Evolutionary conservation across 2,329 filamentous ascomycete species (phyloP).

Genomic region (Fusarium sp.): DNA sequence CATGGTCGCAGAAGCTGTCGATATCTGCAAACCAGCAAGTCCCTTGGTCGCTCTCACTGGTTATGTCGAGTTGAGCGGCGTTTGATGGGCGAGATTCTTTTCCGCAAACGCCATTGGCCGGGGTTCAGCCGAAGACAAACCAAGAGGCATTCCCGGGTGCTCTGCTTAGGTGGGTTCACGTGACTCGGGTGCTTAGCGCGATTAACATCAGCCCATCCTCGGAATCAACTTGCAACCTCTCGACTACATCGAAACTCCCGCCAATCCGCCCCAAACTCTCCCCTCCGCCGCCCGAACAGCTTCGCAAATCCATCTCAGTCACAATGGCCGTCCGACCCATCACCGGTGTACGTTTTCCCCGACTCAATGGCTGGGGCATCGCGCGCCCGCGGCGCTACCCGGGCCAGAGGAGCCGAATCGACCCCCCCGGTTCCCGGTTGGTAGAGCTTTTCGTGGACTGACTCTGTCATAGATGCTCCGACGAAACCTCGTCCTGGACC

Average conservation of each 20-base stretch:
- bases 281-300: constrained; percentile 36
- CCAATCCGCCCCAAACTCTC: constrained; percentile 36
- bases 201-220: constrained; percentile 52
- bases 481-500: constrained; percentile 68
- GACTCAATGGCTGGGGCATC: constrained; percentile 48
- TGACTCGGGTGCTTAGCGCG: constrained; percentile 46
- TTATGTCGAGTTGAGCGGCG: constrained; percentile 25
- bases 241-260: constrained; percentile 41
- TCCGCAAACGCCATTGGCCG: constrained; percentile 31
- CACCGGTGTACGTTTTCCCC: constrained; percentile 65
- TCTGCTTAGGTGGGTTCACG: constrained; percentile 13
- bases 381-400: constrained; percentile 12
- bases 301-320: constrained; percentile 44
- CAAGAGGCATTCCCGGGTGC: constrained; percentile 29
- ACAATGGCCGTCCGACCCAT: constrained; percentile 69
- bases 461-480: constrained; percentile 66
- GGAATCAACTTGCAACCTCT: constrained; percentile 43
- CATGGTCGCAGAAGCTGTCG: constrained; percentile 60
- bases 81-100: constrained; percentile 44
- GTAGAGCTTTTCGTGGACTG: constrained; percentile 48
- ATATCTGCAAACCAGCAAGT: constrained; percentile 37
- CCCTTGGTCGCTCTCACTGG: constrained; percentile 30
- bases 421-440: not conserved
- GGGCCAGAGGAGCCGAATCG: constrained; percentile 31
- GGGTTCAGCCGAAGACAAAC: constrained; percentile 39